Evolutionary conservation across 2,329 filamentous ascomycete genomes (phyloP).

Genomic region (Paracorniculantispora psalliotae): DNA sequence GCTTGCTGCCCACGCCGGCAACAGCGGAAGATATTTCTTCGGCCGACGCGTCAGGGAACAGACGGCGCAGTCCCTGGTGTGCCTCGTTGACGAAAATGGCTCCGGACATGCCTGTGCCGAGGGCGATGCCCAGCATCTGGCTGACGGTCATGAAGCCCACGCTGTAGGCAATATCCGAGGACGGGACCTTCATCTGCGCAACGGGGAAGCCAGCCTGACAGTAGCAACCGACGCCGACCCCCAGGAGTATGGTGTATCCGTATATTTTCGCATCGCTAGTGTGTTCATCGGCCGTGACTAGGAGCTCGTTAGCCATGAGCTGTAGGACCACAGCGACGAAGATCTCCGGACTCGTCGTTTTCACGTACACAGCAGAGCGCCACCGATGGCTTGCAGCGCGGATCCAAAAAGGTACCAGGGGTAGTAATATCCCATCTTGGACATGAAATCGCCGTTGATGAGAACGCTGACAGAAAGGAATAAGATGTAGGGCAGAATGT

Average conservation of each 20-base stretch:
- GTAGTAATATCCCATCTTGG: constrained; percentile 32
- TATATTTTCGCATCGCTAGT: constrained; percentile 23
- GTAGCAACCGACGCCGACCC: constrained; percentile 33
- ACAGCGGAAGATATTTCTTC: constrained; percentile 10
- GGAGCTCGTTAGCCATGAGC: background rate
- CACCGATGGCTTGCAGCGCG: constrained; percentile 28
- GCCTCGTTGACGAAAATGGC: constrained; percentile 19
- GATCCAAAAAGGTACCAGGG: constrained; percentile 34
- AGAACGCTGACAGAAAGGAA: constrained; percentile 30
- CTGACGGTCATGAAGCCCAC: constrained; percentile 31
- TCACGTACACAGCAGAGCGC: constrained; percentile 27
- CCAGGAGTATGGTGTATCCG: constrained; percentile 34
- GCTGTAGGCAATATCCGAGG: constrained; percentile 24
- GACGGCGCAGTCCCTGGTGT: background rate
- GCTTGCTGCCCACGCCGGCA: constrained; percentile 11
- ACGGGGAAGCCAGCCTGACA: constrained; percentile 31
- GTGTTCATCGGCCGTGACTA: constrained; percentile 21
- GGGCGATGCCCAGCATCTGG: constrained; percentile 4
- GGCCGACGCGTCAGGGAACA: constrained; percentile 11
- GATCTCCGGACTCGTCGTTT: no score
- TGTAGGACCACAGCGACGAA: background rate
- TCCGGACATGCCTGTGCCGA: constrained; percentile 6
- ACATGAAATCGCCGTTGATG: constrained; percentile 31
- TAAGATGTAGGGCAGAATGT: constrained; percentile 37
- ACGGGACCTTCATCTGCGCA: constrained; percentile 26